Evolutionary conservation across 2,329 filamentous ascomycete species (phyloP).

Genomic region (Blumeria graminis): DNA sequence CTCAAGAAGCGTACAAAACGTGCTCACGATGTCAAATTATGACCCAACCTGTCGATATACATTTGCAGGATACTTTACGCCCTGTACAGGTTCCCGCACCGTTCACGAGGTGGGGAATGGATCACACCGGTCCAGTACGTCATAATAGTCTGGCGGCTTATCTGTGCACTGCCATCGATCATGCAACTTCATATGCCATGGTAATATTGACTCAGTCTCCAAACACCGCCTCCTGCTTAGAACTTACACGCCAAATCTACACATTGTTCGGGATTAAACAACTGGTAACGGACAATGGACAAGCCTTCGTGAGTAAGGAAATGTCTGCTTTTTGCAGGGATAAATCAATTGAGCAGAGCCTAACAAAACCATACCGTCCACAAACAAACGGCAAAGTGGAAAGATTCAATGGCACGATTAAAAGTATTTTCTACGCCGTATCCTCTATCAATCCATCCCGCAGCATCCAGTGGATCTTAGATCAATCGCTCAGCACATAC

Average conservation of each 20-base stretch:
- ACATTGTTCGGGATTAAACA: not conserved
- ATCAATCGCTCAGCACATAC: not conserved
- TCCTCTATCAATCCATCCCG: not conserved
- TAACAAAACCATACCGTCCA: not conserved
- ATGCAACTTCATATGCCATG: not conserved
- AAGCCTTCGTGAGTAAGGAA: not conserved
- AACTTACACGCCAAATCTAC: not conserved
- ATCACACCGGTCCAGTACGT: not conserved
- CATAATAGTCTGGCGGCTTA: not conserved
- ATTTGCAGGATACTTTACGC: not conserved
- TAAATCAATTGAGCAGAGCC: not conserved
- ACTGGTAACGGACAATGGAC: not conserved
- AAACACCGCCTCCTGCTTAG: not conserved
- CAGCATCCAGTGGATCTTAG: conserved; percentile 1
- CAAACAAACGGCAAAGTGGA: not conserved
- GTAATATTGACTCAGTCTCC: not conserved
- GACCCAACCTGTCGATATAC: not conserved
- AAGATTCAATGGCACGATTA: conserved; percentile 1
- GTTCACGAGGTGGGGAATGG: not conserved
- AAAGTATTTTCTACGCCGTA: not conserved
- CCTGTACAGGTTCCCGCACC: not conserved
- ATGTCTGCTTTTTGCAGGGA: not conserved
- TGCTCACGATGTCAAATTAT: not conserved
- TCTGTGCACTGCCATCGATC: not conserved
- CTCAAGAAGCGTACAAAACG: not conserved